Evolutionary conservation across 2,329 filamentous ascomycete species (phyloP).

Genomic region (Trichoderma aggressivum): DNA sequence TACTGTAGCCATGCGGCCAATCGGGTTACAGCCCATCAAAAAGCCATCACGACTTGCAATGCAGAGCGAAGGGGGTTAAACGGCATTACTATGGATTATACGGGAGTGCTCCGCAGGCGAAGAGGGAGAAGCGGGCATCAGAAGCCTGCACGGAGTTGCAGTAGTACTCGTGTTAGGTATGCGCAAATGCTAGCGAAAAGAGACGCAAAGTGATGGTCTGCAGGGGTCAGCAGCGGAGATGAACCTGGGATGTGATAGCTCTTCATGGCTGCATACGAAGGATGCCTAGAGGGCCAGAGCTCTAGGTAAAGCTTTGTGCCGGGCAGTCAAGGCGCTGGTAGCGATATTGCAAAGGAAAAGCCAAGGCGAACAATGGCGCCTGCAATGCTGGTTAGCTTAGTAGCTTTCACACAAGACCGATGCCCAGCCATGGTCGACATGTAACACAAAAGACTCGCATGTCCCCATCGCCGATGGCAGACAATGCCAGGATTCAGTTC

Average conservation of each 20-base stretch:
- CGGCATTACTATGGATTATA: not conserved
- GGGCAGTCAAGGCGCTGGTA: not conserved
- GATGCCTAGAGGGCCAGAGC: not conserved
- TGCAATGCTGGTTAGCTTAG: not conserved
- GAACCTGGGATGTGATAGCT: conserved; percentile 6
- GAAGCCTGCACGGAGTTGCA: not conserved
- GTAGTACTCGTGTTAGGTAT: no score
- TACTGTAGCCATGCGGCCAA: conserved; percentile 1
- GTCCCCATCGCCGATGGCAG: not conserved
- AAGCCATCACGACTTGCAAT: not conserved
- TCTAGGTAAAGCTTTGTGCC: not conserved
- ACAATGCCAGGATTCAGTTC: not conserved
- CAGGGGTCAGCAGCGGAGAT: not conserved
- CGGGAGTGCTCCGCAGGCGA: not conserved
- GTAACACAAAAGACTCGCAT: not conserved
- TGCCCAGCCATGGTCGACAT: not conserved
- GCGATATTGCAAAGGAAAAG: not conserved
- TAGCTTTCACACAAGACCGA: not conserved
- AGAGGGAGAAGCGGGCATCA: not conserved
- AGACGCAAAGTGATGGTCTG: not conserved
- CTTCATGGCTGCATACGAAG: conserved; percentile 1
- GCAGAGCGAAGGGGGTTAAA: not conserved
- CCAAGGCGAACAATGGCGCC: not conserved
- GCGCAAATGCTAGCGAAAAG: not conserved
- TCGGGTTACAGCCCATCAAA: not conserved